A percentile compares a stretch with the other conserved stretches of the same genome.
These are phyloP conservation scores for Colletotrichum trifolii DNA, from an alignment of 2,329 filamentous ascomycete genomes.

Conservation along the genomic window DNA sequence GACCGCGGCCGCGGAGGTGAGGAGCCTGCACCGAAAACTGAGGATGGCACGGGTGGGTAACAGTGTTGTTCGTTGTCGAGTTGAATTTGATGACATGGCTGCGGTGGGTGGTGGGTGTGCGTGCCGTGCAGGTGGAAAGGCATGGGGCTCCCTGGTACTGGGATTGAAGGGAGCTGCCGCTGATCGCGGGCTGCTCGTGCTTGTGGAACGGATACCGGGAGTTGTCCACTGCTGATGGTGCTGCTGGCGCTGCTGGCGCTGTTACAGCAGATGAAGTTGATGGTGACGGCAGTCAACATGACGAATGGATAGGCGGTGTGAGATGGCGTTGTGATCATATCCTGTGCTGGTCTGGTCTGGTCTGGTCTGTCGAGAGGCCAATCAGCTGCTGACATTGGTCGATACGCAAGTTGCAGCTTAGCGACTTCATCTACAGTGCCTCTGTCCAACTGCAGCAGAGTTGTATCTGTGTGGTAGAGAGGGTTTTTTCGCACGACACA, in stretches of 20 bases:
- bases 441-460: too few species aligned
- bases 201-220: conserved; percentile 2
- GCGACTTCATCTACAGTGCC: too few species aligned
- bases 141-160: conserved; percentile 11
- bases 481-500: too few species aligned
- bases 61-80: neutral
- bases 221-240: neutral
- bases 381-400: too few species aligned
- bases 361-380: too few species aligned
- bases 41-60: neutral
- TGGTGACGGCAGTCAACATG: neutral
- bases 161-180: conserved; percentile 12
- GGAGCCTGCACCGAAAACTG: neutral
- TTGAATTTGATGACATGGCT: neutral
- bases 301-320: neutral
- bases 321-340: neutral
- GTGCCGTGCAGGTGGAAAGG: conserved; percentile 7
- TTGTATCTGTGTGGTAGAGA: too few species aligned
- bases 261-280: neutral
- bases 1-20: conserved; percentile 33
- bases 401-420: too few species aligned
- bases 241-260: neutral
- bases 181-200: conserved; percentile 2
- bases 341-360: too few species aligned
- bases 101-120: neutral